Evolutionary conservation across 139 green algal species (phyloP).

Genomic region (Haematococcus lacustris): DNA sequence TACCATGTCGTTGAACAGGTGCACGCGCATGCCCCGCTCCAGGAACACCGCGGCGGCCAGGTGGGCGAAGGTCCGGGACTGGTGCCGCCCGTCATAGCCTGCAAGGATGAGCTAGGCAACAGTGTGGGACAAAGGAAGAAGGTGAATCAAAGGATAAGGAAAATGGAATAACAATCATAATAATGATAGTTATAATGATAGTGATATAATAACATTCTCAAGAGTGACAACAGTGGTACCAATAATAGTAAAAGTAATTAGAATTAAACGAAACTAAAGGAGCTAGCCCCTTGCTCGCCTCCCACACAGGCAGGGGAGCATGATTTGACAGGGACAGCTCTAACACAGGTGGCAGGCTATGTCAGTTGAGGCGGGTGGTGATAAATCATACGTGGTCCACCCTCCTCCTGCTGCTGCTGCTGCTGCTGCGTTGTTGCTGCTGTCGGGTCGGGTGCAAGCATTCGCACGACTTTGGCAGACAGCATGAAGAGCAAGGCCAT

Average conservation of each 20-base stretch:
- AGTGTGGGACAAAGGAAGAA: too few species aligned
- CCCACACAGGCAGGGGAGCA: too few species aligned
- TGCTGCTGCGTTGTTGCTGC: background rate
- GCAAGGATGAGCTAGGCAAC: background rate
- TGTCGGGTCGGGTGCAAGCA: background rate
- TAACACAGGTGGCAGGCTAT: too few species aligned
- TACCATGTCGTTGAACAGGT: constrained; percentile 33
- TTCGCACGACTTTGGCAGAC: background rate
- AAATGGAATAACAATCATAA: background rate
- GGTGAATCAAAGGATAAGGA: too few species aligned
- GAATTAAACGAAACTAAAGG: background rate
- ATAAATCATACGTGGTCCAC: background rate
- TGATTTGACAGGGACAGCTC: too few species aligned
- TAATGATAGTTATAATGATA: background rate
- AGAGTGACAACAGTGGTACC: background rate
- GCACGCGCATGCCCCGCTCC: constrained; percentile 14
- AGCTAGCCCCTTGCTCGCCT: too few species aligned
- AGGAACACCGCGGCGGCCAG: constrained; percentile 52
- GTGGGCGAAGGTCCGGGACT: constrained; percentile 39
- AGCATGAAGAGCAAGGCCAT: background rate
- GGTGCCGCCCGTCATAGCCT: constrained; percentile 58
- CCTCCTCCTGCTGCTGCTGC: background rate
- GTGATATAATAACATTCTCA: background rate
- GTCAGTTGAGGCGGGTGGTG: too few species aligned
- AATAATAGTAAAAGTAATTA: background rate